Evolutionary conservation across 1,284 basidiomycete genomes (phyloP), one percentile per base, ranked within the genome.

Genomic region (Boletus albobrunnescens): DNA sequence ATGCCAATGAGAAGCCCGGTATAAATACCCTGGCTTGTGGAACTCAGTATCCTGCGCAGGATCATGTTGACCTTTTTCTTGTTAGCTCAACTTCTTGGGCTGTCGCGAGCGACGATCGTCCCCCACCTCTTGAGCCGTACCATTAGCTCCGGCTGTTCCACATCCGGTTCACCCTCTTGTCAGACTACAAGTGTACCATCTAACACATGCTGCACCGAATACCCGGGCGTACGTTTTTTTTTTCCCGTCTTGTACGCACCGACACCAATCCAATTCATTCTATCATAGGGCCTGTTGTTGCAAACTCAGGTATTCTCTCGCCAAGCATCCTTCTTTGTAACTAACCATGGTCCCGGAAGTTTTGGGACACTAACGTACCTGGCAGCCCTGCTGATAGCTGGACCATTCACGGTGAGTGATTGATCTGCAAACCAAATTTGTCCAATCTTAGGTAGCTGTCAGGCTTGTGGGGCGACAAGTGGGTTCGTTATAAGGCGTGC

Each of bases 361-460:
- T 82, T 59, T 84, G 82, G 80, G 81, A 84, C 53, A 75, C 75
- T 3, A 53, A 77, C 46, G 81, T 87, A 1, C 67, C 77, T 1
- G 81, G 79, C 20, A 84, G 84, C 3, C 84, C 87, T 17, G 60
- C 57, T 8, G 57, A 84, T 59, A 84, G 79, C 55, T 89, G 87
- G 86, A 86, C 84, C 1, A 84, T 88, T 53, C 85, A 87, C 46
- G 86, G 85, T 81, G 52, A 37, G 74, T 52, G 16, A 11, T 48
- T 19, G 4, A 24, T 24, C 31, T 23, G 22, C 38, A 31, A n/a
- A 35, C 6, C 4, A 23, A 17, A 27, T 11, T 16, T 3, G 31
- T 16, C 11, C 14, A 19, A 17, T 26, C 33, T 36, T 14, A 36
- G 16, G 4, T 19, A 36, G 16, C 6, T 36, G 11, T 20, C 33